These are phyloP conservation scores for Penstemon barbatus DNA, from an alignment of 257 asterid species.

Conservation along the genomic window DNA sequence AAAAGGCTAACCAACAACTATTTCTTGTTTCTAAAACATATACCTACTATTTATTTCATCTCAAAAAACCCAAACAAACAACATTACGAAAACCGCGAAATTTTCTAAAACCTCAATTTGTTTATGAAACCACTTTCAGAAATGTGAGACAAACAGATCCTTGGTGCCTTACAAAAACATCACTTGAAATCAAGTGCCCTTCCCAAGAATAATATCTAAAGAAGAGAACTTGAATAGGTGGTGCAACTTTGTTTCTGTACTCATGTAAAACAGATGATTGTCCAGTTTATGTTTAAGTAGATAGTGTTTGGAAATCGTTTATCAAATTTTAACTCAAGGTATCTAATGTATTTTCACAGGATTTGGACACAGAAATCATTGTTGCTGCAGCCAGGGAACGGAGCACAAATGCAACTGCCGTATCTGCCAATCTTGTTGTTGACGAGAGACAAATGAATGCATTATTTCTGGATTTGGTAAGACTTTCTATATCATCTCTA, in stretches of 20 bases:
- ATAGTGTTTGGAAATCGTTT: not conserved
- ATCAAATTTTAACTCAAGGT: not conserved
- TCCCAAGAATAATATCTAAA: not conserved
- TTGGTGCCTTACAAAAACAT: not conserved
- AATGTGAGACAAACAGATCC: not conserved
- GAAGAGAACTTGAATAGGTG: not conserved
- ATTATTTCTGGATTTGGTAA: slow-evolving; percentile 90
- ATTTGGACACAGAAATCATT: slow-evolving; percentile 83
- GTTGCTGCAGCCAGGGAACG: slow-evolving; percentile 85
- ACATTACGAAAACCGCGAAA: too few relatives aligned
- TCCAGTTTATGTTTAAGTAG: not conserved
- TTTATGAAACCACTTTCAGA: too few relatives aligned
- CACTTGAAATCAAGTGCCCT: not conserved
- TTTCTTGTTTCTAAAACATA: too few relatives aligned
- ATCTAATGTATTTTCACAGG: slow-evolving; percentile 41
- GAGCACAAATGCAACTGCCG: slow-evolving; percentile 71
- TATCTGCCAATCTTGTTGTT: slow-evolving; percentile 73
- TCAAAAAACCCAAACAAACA: too few relatives aligned
- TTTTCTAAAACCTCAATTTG: too few relatives aligned
- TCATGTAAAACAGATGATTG: too few relatives aligned
- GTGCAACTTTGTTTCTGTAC: too few relatives aligned
- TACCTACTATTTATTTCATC: too few relatives aligned
- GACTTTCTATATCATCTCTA: slow-evolving; percentile 10
- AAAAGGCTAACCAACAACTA: too few relatives aligned
- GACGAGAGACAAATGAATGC: slow-evolving; percentile 97